Evolutionary conservation across 1,139 yeast genomes (phyloP).

Genomic region (Pichia sp.): DNA sequence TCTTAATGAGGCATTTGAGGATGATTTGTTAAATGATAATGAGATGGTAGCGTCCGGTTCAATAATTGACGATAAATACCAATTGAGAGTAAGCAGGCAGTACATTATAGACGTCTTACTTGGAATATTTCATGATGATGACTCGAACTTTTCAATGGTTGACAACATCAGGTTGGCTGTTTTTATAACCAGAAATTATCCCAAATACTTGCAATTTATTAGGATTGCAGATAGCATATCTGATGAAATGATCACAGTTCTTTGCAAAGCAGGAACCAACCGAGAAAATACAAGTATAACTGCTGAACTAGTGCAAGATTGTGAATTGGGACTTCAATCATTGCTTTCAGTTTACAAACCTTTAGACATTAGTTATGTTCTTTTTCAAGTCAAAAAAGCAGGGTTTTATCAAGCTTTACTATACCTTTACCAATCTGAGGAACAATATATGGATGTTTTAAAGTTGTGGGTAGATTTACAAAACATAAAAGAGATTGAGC

Average conservation of each 20-base stretch:
- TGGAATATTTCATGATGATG: slow-evolving; percentile 43
- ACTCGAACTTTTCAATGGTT: slow-evolving; percentile 31
- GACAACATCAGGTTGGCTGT: slow-evolving; percentile 50
- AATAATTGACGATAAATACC: slow-evolving; percentile 26
- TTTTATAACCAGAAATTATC: slow-evolving; percentile 69
- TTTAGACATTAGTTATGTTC: slow-evolving; percentile 42
- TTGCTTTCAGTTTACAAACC: slow-evolving; percentile 62
- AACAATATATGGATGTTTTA: slow-evolving; percentile 48
- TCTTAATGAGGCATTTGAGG: slow-evolving; percentile 76
- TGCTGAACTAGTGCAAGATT: slow-evolving; percentile 45
- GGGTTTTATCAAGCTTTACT: slow-evolving; percentile 57
- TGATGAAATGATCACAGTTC: slow-evolving; percentile 42
- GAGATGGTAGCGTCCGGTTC: slow-evolving; percentile 27
- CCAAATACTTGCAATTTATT: slow-evolving; percentile 77
- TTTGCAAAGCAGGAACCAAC: slow-evolving; percentile 36
- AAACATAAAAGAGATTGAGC: slow-evolving; percentile 3
- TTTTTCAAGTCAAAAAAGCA: slow-evolving; percentile 50
- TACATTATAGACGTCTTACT: slow-evolving; percentile 60
- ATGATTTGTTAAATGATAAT: slow-evolving; percentile 57
- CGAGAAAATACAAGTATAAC: not conserved
- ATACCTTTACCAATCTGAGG: slow-evolving; percentile 50
- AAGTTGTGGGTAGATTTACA: slow-evolving; percentile 36
- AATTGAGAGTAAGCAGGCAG: slow-evolving; percentile 49
- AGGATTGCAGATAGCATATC: slow-evolving; percentile 59
- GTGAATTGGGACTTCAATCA: slow-evolving; percentile 70